Conservation (phyloP, 2,329 filamentous ascomycete genomes). For the Trichoderma oligosporum region DNA sequence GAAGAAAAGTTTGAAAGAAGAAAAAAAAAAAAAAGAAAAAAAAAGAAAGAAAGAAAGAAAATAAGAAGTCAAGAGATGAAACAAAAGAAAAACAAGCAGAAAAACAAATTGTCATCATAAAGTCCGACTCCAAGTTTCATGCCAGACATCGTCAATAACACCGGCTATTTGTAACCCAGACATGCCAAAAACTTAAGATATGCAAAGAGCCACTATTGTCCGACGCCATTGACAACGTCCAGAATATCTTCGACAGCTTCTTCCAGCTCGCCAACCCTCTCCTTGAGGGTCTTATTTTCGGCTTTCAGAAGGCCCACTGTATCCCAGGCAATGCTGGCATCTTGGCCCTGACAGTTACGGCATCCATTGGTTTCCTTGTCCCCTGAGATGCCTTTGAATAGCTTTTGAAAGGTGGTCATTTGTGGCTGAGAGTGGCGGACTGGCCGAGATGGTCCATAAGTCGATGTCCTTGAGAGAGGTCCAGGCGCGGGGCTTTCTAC, state of each 20-base stretch:
- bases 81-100: neutral
- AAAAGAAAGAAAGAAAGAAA: neutral
- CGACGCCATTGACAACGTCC: slow-evolving; percentile 55
- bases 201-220: slow-evolving; percentile 32
- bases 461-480: slow-evolving; percentile 26
- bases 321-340: slow-evolving; percentile 60
- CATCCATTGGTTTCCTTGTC: slow-evolving; percentile 40
- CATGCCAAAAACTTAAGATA: slow-evolving; percentile 12
- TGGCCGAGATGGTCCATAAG: slow-evolving; percentile 26
- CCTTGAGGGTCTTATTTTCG: slow-evolving; percentile 61
- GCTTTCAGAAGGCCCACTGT: slow-evolving; percentile 58
- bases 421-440: slow-evolving; percentile 36
- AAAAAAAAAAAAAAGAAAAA: neutral
- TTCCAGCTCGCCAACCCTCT: slow-evolving; percentile 56
- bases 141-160: slow-evolving; percentile 12
- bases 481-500: slow-evolving; percentile 22
- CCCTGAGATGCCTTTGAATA: slow-evolving; percentile 42
- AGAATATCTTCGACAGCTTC: slow-evolving; percentile 58
- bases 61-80: neutral
- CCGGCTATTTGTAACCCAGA: slow-evolving; percentile 17
- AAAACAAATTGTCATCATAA: slow-evolving; percentile 4
- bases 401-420: slow-evolving; percentile 40
- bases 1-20: neutral
- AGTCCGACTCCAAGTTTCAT: slow-evolving; percentile 11
- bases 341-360: slow-evolving; percentile 55